These are phyloP conservation scores for Trifolium repens DNA, from an alignment of 306 rosid genomes.

Conservation along the genomic window DNA sequence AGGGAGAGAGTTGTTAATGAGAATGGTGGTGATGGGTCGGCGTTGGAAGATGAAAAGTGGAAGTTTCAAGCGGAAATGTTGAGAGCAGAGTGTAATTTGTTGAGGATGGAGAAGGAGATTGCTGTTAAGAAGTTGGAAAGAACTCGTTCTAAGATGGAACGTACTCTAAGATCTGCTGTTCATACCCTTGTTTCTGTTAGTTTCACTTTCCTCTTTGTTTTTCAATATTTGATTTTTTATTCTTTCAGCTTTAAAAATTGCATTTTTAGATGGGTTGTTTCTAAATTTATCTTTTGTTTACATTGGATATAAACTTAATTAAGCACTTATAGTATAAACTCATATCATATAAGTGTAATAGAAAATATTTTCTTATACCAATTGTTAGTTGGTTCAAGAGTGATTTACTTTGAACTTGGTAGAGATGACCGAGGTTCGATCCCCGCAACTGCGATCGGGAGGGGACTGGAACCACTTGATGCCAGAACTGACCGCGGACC, in stretches of 20 bases:
- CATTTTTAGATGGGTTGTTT: background rate
- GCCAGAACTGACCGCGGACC: no score
- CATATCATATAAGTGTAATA: background rate
- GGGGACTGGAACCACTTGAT: no score
- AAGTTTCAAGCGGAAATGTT: constrained; percentile 91
- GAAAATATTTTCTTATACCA: background rate
- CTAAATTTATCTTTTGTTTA: background rate
- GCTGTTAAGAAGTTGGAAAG: constrained; percentile 67
- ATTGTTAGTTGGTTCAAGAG: no score
- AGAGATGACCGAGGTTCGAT: no score
- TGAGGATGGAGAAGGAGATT: constrained; percentile 93
- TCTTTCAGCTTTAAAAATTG: background rate
- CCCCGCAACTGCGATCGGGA: no score
- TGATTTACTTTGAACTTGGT: no score
- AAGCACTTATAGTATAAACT: background rate
- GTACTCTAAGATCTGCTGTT: constrained; percentile 70
- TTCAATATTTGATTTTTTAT: background rate
- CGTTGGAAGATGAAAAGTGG: constrained; percentile 77
- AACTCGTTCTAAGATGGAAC: constrained; percentile 59
- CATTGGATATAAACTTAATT: background rate
- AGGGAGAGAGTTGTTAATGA: constrained; percentile 62
- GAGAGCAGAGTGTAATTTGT: constrained; percentile 90
- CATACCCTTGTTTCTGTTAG: constrained; percentile 79
- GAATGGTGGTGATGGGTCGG: constrained; percentile 36
- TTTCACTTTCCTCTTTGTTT: background rate